Base-by-base conservation (phyloP, 78 protist genomes). In the Mastigamoeba balamuthi region DNA sequence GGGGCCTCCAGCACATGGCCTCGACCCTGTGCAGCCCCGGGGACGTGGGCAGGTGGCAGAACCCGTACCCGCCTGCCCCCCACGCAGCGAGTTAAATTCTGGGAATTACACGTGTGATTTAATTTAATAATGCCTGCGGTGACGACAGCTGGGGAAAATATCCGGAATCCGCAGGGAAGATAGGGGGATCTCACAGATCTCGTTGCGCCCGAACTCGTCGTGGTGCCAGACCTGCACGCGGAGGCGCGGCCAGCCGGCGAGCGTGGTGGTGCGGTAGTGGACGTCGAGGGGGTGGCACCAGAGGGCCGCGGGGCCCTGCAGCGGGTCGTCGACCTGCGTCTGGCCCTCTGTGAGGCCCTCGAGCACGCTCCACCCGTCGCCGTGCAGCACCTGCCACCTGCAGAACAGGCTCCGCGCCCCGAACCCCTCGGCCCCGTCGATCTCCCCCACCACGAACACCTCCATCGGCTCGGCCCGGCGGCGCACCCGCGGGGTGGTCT, bases 1-100 rank as follows among this genome's bases (percentile, higher is more conserved):
- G 5, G 3, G 85, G 85, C 44, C 73, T 0, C 85, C 85, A 81
- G 44, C 36, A 9, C 10, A 37, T 39, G 5, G 68, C 65, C 9
- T 63, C 65, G 17, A 81, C 27, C 17, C 53, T 39, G 44, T 73
- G 30, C 17, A 8, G 8, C 23, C 85, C 85, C 0, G 85, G 74
- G 1, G 38, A 17, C 8, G 80, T 44, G 6, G 85, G 85, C 23
- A 81, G 10, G 35, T 43, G 39, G 27, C 23, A 1, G n/a, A 81
- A 69, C 4, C 85, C 77, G 74, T 81, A 81, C 6, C 77, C 85
- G 23, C 17, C 73, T 69, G 44, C n/a, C n/a, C n/a, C n/a, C n/a
- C n/a, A n/a, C n/a, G n/a, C n/a, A n/a, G n/a, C n/a, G n/a, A n/a
- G n/a, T n/a, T n/a, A n/a, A n/a, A n/a, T n/a, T n/a, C n/a, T n/a